Percentiles rank a stretch among this genome's conserved stretches.
These are phyloP conservation scores for Suhomyces choctaworum DNA, from an alignment of 1,139 yeast species.

Conservation along the genomic window DNA sequence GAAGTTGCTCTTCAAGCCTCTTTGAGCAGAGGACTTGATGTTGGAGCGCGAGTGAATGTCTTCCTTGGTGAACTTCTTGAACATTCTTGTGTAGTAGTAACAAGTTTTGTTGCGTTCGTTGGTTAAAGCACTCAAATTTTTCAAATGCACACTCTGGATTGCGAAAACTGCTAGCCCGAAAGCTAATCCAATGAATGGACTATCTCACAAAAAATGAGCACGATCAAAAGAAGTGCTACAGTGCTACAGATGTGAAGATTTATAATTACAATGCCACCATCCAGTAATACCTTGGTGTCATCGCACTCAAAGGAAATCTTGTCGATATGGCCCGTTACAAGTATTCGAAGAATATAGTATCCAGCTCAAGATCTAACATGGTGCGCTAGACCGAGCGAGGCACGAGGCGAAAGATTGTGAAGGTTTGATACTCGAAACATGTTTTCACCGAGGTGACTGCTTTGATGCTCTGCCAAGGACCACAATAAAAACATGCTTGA, in stretches of 20 bases:
- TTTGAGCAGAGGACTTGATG: conserved; percentile 88
- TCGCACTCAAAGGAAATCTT: conserved; percentile 76
- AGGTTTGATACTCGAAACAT: background rate
- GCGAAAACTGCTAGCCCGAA: background rate
- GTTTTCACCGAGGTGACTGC: background rate
- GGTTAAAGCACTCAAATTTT: conserved; percentile 2
- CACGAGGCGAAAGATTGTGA: conserved; percentile 48
- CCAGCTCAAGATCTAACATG: conserved; percentile 55
- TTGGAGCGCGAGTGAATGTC: conserved; percentile 90
- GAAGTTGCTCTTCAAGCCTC: conserved; percentile 74
- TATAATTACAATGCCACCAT: conserved; percentile 75
- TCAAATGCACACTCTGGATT: conserved; percentile 4
- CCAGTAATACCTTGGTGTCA: conserved; percentile 54
- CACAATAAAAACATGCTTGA: no score
- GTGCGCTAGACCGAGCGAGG: conserved; percentile 62
- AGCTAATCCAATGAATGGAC: background rate
- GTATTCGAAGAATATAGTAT: conserved; percentile 25
- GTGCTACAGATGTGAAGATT: conserved; percentile 48
- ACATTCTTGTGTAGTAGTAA: conserved; percentile 39
- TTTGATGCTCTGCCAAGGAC: no score
- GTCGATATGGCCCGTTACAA: conserved; percentile 60
- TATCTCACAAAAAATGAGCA: background rate
- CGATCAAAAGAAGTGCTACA: background rate
- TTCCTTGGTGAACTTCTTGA: conserved; percentile 75
- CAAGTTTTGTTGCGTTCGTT: no score